Percentiles rank a stretch among this genome's conserved stretches.
Conservation (phyloP, 1,284 basidiomycete genomes). For the Naganishia liquefaciens region DNA sequence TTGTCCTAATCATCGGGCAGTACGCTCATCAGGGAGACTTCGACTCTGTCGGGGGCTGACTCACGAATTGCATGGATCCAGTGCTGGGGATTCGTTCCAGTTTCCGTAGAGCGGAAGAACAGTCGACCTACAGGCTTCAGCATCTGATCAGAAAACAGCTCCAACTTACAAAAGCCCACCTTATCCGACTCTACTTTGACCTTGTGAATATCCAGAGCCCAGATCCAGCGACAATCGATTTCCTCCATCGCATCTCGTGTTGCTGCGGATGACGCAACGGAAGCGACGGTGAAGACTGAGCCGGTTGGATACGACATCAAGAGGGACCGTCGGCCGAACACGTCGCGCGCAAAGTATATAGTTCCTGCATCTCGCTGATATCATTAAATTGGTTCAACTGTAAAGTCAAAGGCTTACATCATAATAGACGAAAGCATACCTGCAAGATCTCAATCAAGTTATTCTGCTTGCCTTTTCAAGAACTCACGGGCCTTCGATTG, state of each 20-base stretch:
- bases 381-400: background rate
- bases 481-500: constrained; percentile 83
- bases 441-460: constrained; percentile 44
- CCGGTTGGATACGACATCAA: constrained; percentile 48
- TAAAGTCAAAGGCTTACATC: constrained; percentile 58
- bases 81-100: background rate
- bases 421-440: constrained; percentile 80
- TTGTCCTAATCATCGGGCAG: background rate
- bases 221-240: constrained; percentile 32
- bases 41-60: background rate
- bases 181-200: background rate
- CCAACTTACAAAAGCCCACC: background rate
- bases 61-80: background rate
- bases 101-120: background rate
- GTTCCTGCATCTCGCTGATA: constrained; percentile 54
- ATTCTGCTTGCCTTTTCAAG: background rate
- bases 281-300: constrained; percentile 22
- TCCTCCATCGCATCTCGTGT: constrained; percentile 10
- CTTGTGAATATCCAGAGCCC: constrained; percentile 6
- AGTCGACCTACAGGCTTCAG: background rate
- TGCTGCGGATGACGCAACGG: background rate
- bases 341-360: constrained; percentile 81
- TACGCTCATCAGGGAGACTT: background rate
- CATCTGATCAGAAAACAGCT: background rate
- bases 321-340: constrained; percentile 85